Base-by-base conservation (phyloP, 306 rosid species). In the Begonia fuchsioides region DNA sequence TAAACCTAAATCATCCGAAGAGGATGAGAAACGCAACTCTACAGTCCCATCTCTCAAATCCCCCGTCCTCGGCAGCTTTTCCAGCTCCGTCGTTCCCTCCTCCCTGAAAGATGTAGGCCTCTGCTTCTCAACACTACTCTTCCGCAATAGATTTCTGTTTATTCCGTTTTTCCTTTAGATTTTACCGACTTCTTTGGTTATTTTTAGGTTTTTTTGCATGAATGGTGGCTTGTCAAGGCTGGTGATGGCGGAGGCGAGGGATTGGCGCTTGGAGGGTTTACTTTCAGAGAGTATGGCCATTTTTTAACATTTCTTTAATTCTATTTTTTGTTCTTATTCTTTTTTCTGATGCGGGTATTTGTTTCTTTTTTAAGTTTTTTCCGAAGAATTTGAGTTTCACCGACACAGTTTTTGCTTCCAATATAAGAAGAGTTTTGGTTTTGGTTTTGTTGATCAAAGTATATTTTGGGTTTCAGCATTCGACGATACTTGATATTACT, bases 161-260 rank as follows among this genome's bases (percentile, higher is more conserved):
- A 12, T 2, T 26, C 2, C 2, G 9, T 15, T n/a, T 13, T 50
- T 41, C 8, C 35, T 2, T 4, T 26, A 5, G 8, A 2, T 26
- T 26, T 26, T 26, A 26, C 35, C 7, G 12, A 14, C 5, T 49
- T 49, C 39, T 20, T 48, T n/a, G 4, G 46, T 38, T n/a, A 44
- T 35, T 13, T 8, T 5, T 11, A 74, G 80, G 59, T 69, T 10
- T 54, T 44, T 5, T 32, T 74, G 67, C 11, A 54, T 39, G 72
- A 69, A 43, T 74, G 80, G 80, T 74, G 80, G 80, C 70, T 74
- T 44, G 56, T 16, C 2, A 61, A 54, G 67, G 49, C 44, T n/a
- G 13, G 57, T 43, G 39, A 8, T 47, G 53, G 52, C 13, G 17
- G 2, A 12, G 60, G 56, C 38, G 54, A 54, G 55, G 67, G 59